A percentile compares a stretch with the other conserved stretches of the same genome.
Evolutionary conservation across 345 rosid genomes (phyloP).

Genomic region (Draba incana): DNA sequence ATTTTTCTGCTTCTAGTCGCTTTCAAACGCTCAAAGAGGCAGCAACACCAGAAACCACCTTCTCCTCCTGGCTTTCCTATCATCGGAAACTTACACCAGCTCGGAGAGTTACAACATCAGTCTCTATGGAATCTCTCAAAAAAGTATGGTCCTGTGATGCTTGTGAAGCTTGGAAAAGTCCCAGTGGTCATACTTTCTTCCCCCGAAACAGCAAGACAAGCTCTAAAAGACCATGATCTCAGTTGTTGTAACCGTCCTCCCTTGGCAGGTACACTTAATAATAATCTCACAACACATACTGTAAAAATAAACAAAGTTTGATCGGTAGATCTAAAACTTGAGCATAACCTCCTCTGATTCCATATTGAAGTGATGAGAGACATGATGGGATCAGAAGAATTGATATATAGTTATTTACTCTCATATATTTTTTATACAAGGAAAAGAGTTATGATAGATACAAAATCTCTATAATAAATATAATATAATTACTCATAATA

Average conservation of each 20-base stretch:
- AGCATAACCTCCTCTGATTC: too few relatives aligned
- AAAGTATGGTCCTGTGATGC: conserved; percentile 57
- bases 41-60: conserved; percentile 39
- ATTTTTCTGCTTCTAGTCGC: conserved; percentile 3
- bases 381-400: too few relatives aligned
- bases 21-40: neutral
- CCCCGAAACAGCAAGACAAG: conserved; percentile 46
- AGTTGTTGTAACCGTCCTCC: conserved; percentile 52
- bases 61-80: conserved; percentile 52
- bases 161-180: conserved; percentile 44
- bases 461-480: too few relatives aligned
- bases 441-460: too few relatives aligned
- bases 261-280: conserved; percentile 6
- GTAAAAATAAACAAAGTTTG: too few relatives aligned
- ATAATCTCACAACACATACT: neutral
- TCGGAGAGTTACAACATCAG: conserved; percentile 39
- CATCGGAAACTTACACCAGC: conserved; percentile 54
- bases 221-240: conserved; percentile 49
- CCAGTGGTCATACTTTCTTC: conserved; percentile 52
- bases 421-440: too few relatives aligned
- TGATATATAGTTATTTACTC: too few relatives aligned
- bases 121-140: conserved; percentile 51
- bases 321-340: too few relatives aligned
- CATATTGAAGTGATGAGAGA: too few relatives aligned
- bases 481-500: too few relatives aligned